Percentiles rank a stretch among this genome's conserved stretches.
phyloP scores from a whole-genome alignment of 495 filamentous ascomycete species.

The Penicillium angulare region DNA sequence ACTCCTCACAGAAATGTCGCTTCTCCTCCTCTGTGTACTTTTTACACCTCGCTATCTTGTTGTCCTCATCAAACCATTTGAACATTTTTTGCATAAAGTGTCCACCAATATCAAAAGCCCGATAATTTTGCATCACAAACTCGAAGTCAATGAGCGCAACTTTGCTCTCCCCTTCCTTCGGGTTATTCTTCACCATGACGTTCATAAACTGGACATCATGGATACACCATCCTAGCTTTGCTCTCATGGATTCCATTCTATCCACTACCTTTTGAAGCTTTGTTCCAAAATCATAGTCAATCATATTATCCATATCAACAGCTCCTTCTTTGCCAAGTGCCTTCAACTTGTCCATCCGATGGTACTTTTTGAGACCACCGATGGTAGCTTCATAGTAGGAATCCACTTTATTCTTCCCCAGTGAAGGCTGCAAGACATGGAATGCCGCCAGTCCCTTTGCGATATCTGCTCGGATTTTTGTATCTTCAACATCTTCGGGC shows the following conservation, averaged over 20 bases:
- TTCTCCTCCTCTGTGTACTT: constrained; percentile 30
- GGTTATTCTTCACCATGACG: constrained; percentile 26
- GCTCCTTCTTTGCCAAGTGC: constrained; percentile 23
- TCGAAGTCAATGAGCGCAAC: constrained; percentile 31
- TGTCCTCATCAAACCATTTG: constrained; percentile 33
- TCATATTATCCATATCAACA: constrained; percentile 22
- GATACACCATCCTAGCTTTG: constrained; percentile 29
- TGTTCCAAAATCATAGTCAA: constrained; percentile 26
- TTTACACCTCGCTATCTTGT: constrained; percentile 26
- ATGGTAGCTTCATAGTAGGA: constrained; percentile 20
- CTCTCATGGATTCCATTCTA: constrained; percentile 21
- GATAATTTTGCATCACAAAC: constrained; percentile 31
- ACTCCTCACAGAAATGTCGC: constrained; percentile 31
- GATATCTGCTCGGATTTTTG: constrained; percentile 28
- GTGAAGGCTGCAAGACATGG: constrained; percentile 18
- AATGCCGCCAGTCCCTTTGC: constrained; percentile 23
- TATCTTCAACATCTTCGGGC: constrained; percentile 28
- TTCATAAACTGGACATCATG: constrained; percentile 35
- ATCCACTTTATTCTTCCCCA: constrained; percentile 16
- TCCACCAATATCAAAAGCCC: constrained; percentile 33
- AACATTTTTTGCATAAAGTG: constrained; percentile 40
- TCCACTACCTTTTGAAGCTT: constrained; percentile 17
- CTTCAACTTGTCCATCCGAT: constrained; percentile 28
- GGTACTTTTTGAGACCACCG: constrained; percentile 17
- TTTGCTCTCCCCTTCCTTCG: constrained; percentile 23